Base-by-base conservation (phyloP, 2,329 filamentous ascomycete species). In the Botrytis hyacinthi region DNA sequence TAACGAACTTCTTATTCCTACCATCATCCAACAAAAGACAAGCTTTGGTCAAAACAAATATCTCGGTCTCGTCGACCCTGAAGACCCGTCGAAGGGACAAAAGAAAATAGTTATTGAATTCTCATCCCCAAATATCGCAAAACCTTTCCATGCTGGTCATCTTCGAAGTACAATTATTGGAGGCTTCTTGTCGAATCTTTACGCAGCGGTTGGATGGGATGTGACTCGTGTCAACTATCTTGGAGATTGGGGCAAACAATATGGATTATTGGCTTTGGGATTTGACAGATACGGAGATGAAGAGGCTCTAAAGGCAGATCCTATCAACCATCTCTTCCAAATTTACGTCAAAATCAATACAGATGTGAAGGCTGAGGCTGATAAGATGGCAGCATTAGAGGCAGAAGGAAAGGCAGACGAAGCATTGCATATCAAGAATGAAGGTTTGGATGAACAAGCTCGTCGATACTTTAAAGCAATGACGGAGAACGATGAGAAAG, bases 51-150 rank as follows among this genome's bases (percentile, higher is more conserved):
- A 86, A 81, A 91, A 92, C 82, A 84, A 83, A 37, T 84, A 84
- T 73, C 82, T 89, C 48, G 91, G 90, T 12, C 83, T 91, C 51
- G 86, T 86, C 76, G 89, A 94, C 79, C 86, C 87, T 54, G 83
- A 85, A 35, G 87, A 93, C 79, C 86, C 89, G 12, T 86, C 81
- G 20, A 81, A 83, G 62, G 83, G 83, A 44, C 78, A 78, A 75
- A 86, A 85, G 79, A 84, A 82, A 78, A 86, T 91, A 62, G 88
- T 96, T 70, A 88, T 96, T 78, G 93, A 96, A 80, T 96, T 95
- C 82, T 94, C 91, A 12, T 94, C 92, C 12, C 93, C 93, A 69
- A 96, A 96, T 81, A 94, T 96, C 74, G 93, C 93, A 63, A 95
- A 95, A 83, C 93, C 91, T 35, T 94, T 94, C 82, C 90, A 93